Conservation (phyloP, 2,329 filamentous ascomycete genomes). For the Aspergillus sp. region DNA sequence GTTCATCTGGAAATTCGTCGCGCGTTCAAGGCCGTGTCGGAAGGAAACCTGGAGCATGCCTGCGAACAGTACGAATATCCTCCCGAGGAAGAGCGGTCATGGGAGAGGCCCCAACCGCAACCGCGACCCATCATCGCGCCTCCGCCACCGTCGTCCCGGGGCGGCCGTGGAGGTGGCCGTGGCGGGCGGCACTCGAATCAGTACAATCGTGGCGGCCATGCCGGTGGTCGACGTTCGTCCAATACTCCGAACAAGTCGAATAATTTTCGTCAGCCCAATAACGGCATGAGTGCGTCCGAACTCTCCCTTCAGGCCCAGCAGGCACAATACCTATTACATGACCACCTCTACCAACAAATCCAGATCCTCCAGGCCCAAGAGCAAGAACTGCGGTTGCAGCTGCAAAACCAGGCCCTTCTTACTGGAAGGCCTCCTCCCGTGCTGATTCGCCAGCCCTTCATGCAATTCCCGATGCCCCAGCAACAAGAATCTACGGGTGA, state of each 20-base stretch:
- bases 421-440: constrained; percentile 40
- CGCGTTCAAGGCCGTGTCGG: constrained; percentile 78
- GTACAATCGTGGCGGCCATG: constrained; percentile 47
- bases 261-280: constrained; percentile 39
- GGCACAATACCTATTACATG: constrained; percentile 49
- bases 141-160: constrained; percentile 44
- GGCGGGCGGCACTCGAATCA: constrained; percentile 51
- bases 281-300: constrained; percentile 37
- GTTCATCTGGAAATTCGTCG: constrained; percentile 85
- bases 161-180: constrained; percentile 50
- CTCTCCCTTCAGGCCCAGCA: constrained; percentile 46
- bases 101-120: constrained; percentile 57
- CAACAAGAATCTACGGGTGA: constrained; percentile 35
- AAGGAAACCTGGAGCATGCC: constrained; percentile 75
- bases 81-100: constrained; percentile 67
- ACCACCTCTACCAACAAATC: constrained; percentile 51
- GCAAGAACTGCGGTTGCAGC: constrained; percentile 48
- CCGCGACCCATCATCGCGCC: constrained; percentile 54
- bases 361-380: constrained; percentile 52
- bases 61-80: constrained; percentile 89
- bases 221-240: constrained; percentile 55
- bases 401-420: constrained; percentile 46
- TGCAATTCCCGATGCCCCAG: constrained; percentile 41
- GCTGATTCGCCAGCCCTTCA: constrained; percentile 42
- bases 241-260: constrained; percentile 51